A percentile compares a stretch with the other conserved stretches of the same genome.
These are phyloP conservation scores for Fraxinus floribunda DNA, from an alignment of 305 asterid species.

Conservation along the genomic window DNA sequence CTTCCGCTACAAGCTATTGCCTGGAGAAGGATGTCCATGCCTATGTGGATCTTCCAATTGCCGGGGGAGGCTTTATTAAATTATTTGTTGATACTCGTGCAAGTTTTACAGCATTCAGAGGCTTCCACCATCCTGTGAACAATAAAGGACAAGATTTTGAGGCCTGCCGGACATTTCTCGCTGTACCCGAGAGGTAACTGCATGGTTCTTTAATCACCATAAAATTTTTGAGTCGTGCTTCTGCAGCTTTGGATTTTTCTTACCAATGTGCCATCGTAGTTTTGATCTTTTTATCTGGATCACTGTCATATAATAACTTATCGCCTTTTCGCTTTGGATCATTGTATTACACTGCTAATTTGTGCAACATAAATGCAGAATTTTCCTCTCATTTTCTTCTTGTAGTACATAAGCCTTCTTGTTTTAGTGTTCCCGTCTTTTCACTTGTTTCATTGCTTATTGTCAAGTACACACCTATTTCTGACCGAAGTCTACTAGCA, in stretches of 20 bases:
- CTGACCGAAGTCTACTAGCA: not conserved
- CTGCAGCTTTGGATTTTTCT: not conserved
- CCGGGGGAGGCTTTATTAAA: constrained; percentile 77
- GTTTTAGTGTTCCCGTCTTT: not conserved
- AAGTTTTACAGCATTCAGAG: not conserved
- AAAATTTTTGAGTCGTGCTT: not conserved
- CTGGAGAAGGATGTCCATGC: constrained; percentile 72
- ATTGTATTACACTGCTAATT: not conserved
- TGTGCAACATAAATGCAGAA: not conserved
- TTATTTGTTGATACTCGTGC: not conserved
- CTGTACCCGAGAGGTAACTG: not conserved
- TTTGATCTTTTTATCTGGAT: not conserved
- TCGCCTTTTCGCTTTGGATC: not conserved
- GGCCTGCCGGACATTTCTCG: not conserved
- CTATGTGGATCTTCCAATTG: constrained; percentile 86
- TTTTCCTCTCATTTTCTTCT: not conserved
- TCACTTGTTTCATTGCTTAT: not conserved
- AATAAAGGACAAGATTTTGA: not conserved
- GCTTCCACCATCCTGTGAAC: not conserved
- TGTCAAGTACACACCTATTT: not conserved
- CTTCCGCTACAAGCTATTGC: constrained; percentile 61
- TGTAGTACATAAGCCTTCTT: not conserved
- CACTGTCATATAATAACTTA: not conserved
- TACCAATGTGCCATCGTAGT: not conserved
- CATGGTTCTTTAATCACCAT: not conserved